Evolutionary conservation across 2,329 filamentous ascomycete species (phyloP).

Genomic region (Aspergillus quadricinctus): DNA sequence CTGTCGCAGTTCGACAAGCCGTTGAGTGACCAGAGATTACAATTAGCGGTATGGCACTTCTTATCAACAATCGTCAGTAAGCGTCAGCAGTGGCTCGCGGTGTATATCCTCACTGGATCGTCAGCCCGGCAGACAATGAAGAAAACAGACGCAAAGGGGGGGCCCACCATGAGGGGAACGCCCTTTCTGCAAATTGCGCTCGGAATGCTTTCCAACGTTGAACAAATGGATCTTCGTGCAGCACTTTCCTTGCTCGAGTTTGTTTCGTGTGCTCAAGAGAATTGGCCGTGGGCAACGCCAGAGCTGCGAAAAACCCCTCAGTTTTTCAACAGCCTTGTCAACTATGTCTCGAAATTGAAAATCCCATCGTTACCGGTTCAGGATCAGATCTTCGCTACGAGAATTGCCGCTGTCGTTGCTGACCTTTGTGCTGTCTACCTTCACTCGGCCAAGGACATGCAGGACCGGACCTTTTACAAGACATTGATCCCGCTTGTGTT

Average conservation of each 20-base stretch:
- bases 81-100: slow-evolving; percentile 92
- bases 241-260: slow-evolving; percentile 79
- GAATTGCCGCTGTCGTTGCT: slow-evolving; percentile 75
- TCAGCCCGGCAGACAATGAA: slow-evolving; percentile 73
- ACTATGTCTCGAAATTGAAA: slow-evolving; percentile 62
- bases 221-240: slow-evolving; percentile 59
- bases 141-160: slow-evolving; percentile 44
- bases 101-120: slow-evolving; percentile 83
- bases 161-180: slow-evolving; percentile 48
- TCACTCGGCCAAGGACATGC: slow-evolving; percentile 75
- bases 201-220: slow-evolving; percentile 63
- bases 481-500: slow-evolving; percentile 69
- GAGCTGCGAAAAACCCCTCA: slow-evolving; percentile 67
- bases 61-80: slow-evolving; percentile 82
- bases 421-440: slow-evolving; percentile 89
- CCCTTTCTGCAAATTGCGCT: slow-evolving; percentile 74
- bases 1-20: slow-evolving; percentile 74
- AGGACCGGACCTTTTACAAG: slow-evolving; percentile 63
- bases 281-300: slow-evolving; percentile 92
- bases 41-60: slow-evolving; percentile 74
- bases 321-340: slow-evolving; percentile 68
- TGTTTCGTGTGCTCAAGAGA: slow-evolving; percentile 81
- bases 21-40: slow-evolving; percentile 60
- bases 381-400: slow-evolving; percentile 55
- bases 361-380: slow-evolving; percentile 46